Conservation (phyloP, 768 basidiomycete species). For the Tylopilus balloui region DNA sequence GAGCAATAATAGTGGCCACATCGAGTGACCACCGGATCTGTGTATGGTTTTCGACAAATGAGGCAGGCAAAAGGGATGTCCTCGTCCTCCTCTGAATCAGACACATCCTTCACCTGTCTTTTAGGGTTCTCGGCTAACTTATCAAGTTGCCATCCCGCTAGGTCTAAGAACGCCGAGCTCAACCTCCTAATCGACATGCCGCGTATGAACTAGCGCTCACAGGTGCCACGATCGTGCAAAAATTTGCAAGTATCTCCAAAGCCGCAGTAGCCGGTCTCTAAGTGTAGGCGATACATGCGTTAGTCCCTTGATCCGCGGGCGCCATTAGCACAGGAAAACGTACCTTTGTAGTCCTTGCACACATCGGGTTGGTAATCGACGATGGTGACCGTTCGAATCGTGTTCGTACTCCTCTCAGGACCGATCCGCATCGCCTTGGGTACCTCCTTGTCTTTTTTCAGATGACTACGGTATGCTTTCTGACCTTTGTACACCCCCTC, state of each 20-base stretch:
- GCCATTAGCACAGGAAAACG: conserved; percentile 26
- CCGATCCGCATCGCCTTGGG: conserved; percentile 86
- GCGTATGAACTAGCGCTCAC: conserved; percentile 38
- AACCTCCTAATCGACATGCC: conserved; percentile 5
- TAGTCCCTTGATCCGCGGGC: conserved; percentile 16
- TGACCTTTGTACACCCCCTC: conserved; percentile 86
- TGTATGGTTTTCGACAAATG: conserved; percentile 92
- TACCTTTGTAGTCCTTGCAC: conserved; percentile 99
- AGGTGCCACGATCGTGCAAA: conserved; percentile 94
- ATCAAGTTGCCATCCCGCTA: conserved; percentile 99
- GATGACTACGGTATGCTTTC: conserved; percentile 71
- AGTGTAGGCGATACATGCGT: conserved; percentile 1
- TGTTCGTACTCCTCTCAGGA: conserved; percentile 70
- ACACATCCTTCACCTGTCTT: conserved; percentile 51
- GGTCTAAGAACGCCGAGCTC: conserved; percentile 47
- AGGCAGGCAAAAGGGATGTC: conserved; percentile 98
- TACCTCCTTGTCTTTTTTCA: conserved; percentile 78
- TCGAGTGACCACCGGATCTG: conserved; percentile 91
- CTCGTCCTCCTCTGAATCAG: conserved; percentile 70
- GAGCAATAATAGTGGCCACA: conserved; percentile 98
- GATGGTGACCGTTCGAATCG: conserved; percentile 91
- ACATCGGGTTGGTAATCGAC: conserved; percentile 99
- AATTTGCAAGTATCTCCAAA: conserved; percentile 99
- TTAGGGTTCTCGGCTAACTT: conserved; percentile 78
- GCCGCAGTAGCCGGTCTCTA: conserved; percentile 98